Evolutionary conservation across 129 eudicot species (phyloP), one percentile per base, ranked within the genome.

Genomic region (Chrysanthemum seticuspe): DNA sequence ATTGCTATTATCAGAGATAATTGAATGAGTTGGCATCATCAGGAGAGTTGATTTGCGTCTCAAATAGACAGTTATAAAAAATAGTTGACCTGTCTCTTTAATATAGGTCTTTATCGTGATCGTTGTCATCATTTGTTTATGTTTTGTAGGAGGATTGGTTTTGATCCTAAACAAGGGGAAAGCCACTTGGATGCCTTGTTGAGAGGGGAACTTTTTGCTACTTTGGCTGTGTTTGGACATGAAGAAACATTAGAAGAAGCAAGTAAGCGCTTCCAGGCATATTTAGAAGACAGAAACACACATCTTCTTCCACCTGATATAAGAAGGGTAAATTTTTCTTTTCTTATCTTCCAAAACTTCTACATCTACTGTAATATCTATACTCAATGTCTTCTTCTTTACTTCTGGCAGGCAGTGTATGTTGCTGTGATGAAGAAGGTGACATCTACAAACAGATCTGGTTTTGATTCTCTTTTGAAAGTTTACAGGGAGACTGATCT

Each of bases 161-260:
- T 94, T 88, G 97, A 95, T 81, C 84, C 91, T 76, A 91, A 84
- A 74, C 68, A 77, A 74, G 97, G 96, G 68, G 99, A 95, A 84
- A 88, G 96, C 80, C 99, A 95, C 83, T 82, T 95, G 79, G 96
- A 95, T 85, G 89, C 97, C 57, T 86, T 95, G 91, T 84, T 95
- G 79, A 95, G 99, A 75, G 99, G 97, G 16, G 99, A 95, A 72
- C 88, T 95, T 12, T 78, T 95, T 75, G 71, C 86, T 56, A 89
- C 87, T 11, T 82, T 95, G 71, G 91, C 91, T 68, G 60, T 74
- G 34, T 84, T 90, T 72, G 99, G 97, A 65, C 91, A 95, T 58
- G 94, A 95, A 23, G 77, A 25, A 60, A 88, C 96, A 54, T 15
- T 86, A 67, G 58, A 82, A 74, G 99, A 95, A 81, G 99, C 97